These are phyloP conservation scores for Boletus rubescentipes DNA, from an alignment of 768 basidiomycete genomes.

Conservation along the genomic window DNA sequence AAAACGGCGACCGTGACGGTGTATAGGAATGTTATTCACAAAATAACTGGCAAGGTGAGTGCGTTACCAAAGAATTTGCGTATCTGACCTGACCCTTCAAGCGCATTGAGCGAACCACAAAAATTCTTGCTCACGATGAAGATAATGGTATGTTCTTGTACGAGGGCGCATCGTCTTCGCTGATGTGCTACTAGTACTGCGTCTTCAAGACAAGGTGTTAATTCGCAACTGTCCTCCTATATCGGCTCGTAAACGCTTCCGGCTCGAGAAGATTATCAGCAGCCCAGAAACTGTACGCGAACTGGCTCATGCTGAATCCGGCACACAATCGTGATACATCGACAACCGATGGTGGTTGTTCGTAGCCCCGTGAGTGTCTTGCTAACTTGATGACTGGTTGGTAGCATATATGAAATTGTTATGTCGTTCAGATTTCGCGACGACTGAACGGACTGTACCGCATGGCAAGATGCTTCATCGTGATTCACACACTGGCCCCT, in stretches of 20 bases:
- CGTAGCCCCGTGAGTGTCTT: neutral
- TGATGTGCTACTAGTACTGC: constrained; percentile 47
- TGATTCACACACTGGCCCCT: neutral
- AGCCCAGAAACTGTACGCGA: constrained; percentile 69
- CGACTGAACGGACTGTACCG: neutral
- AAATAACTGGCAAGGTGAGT: constrained; percentile 72
- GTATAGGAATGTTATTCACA: constrained; percentile 69
- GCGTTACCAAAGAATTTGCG: neutral
- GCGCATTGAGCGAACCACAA: constrained; percentile 75
- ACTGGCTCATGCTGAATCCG: constrained; percentile 21
- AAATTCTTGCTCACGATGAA: constrained; percentile 76
- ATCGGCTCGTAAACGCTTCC: constrained; percentile 78
- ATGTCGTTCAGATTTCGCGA: neutral
- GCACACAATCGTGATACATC: neutral
- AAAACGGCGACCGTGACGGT: constrained; percentile 86
- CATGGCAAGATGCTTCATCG: neutral
- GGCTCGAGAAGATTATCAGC: constrained; percentile 59
- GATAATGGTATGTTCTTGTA: constrained; percentile 52
- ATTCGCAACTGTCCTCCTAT: constrained; percentile 83
- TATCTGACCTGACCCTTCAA: constrained; percentile 28
- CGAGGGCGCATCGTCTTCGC: neutral
- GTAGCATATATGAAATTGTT: neutral
- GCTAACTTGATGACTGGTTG: neutral
- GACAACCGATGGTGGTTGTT: neutral
- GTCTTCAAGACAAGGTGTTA: constrained; percentile 65